phyloP scores from a whole-genome alignment of 2,329 filamentous ascomycete genomes.

The Talaromyces verruculosus region DNA sequence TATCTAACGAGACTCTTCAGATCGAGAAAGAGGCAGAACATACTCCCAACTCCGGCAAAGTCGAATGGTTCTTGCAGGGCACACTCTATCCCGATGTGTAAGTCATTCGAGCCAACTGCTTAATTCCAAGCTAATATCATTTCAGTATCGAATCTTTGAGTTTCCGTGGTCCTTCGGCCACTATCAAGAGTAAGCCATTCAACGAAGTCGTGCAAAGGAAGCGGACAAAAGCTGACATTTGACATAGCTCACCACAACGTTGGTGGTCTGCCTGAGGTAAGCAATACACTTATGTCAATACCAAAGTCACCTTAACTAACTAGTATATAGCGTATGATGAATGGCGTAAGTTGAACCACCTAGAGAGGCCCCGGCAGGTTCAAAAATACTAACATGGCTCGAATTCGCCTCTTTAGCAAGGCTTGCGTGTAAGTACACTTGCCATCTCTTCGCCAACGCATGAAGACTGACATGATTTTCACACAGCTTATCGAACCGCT shows the following conservation, averaged over 20 bases:
- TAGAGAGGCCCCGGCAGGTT: background rate
- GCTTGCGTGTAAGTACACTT: background rate
- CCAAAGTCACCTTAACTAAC: constrained; percentile 19
- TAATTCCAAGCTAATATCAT: background rate
- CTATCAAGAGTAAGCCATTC: constrained; percentile 65
- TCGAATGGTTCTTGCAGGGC: constrained; percentile 85
- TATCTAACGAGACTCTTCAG: constrained; percentile 28
- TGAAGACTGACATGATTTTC: no score
- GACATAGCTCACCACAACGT: constrained; percentile 51
- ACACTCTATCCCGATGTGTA: constrained; percentile 66
- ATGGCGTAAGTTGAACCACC: constrained; percentile 31
- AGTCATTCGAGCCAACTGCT: background rate
- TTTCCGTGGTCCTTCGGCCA: constrained; percentile 69
- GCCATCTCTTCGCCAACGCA: background rate
- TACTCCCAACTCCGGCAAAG: constrained; percentile 67
- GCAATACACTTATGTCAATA: background rate
- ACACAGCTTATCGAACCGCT: constrained; percentile 68
- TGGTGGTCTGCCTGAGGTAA: constrained; percentile 60
- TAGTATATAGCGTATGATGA: constrained; percentile 49
- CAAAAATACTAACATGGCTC: constrained; percentile 9
- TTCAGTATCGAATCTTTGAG: constrained; percentile 65
- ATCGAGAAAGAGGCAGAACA: constrained; percentile 71
- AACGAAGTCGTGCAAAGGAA: constrained; percentile 11
- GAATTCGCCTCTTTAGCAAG: constrained; percentile 3
- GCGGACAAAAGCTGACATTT: background rate